phyloP scores from a whole-genome alignment of 2,329 filamentous ascomycete genomes.

The Volutella citrinella region DNA sequence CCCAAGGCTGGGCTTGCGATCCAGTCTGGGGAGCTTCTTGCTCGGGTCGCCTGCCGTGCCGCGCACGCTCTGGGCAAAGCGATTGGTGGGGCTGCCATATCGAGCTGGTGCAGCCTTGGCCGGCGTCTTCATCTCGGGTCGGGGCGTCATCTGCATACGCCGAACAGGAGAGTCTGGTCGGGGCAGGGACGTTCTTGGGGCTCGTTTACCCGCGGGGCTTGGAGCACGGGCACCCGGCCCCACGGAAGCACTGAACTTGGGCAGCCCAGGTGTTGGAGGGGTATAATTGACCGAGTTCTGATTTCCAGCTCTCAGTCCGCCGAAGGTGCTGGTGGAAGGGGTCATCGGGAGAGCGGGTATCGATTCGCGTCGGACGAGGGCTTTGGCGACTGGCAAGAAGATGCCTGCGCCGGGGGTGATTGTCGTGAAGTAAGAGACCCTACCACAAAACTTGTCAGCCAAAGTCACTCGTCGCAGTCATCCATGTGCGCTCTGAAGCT shows the following conservation, averaged over 20 bases:
- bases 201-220: conserved; percentile 69
- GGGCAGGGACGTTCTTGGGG: conserved; percentile 70
- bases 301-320: conserved; percentile 49
- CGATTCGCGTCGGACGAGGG: conserved; percentile 65
- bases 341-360: conserved; percentile 60
- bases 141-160: conserved; percentile 61
- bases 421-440: conserved; percentile 78
- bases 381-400: conserved; percentile 84
- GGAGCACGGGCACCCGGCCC: conserved; percentile 66
- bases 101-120: conserved; percentile 27
- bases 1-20: conserved; percentile 50
- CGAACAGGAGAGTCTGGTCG: conserved; percentile 84
- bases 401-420: conserved; percentile 79
- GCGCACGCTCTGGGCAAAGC: conserved; percentile 62
- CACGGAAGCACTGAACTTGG: conserved; percentile 86
- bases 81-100: conserved; percentile 46
- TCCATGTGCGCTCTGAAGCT: too few relatives aligned
- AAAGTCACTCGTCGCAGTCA: too few relatives aligned
- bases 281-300: conserved; percentile 61
- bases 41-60: conserved; percentile 59
- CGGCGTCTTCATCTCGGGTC: conserved; percentile 56
- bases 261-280: conserved; percentile 61
- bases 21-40: conserved; percentile 48
- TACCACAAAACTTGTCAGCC: conserved; percentile 27
- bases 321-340: conserved; percentile 62